Percentiles rank a stretch among this genome's conserved stretches.
Conservation (phyloP, 2,329 filamentous ascomycete species). For the Penicillium nordicum region DNA sequence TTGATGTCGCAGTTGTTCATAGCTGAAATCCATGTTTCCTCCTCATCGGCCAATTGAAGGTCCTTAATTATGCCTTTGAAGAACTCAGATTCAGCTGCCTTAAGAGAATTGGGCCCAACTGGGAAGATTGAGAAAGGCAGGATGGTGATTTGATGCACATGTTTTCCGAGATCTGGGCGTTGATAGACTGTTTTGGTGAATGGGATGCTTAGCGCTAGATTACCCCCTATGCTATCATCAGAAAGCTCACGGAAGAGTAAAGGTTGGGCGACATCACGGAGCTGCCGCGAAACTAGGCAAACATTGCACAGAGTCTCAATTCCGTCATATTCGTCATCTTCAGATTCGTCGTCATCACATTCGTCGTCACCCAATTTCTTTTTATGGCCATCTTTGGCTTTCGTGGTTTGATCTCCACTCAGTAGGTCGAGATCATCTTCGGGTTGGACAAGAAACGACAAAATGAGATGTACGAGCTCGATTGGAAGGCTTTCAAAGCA, state of each 20-base stretch:
- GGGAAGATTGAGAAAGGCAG: background rate
- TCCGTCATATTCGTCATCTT: background rate
- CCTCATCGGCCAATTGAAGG: slow-evolving; percentile 12
- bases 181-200: slow-evolving; percentile 16
- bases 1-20: slow-evolving; percentile 10
- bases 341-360: background rate
- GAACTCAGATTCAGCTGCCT: slow-evolving; percentile 2
- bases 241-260: slow-evolving; percentile 19
- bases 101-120: background rate
- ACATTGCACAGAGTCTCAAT: slow-evolving; percentile 9
- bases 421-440: background rate
- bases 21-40: slow-evolving; percentile 15
- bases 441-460: slow-evolving; percentile 8
- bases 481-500: slow-evolving; percentile 18
- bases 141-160: slow-evolving; percentile 15
- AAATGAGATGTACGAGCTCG: slow-evolving; percentile 19
- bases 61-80: slow-evolving; percentile 8
- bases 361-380: background rate
- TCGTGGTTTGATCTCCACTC: background rate
- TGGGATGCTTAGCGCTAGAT: slow-evolving; percentile 1
- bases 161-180: slow-evolving; percentile 18
- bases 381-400: background rate
- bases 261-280: slow-evolving; percentile 23
- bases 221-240: slow-evolving; percentile 6
- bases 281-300: slow-evolving; percentile 21